Base-by-base conservation (phyloP, 768 basidiomycete species). In the Phylloporus sp. region DNA sequence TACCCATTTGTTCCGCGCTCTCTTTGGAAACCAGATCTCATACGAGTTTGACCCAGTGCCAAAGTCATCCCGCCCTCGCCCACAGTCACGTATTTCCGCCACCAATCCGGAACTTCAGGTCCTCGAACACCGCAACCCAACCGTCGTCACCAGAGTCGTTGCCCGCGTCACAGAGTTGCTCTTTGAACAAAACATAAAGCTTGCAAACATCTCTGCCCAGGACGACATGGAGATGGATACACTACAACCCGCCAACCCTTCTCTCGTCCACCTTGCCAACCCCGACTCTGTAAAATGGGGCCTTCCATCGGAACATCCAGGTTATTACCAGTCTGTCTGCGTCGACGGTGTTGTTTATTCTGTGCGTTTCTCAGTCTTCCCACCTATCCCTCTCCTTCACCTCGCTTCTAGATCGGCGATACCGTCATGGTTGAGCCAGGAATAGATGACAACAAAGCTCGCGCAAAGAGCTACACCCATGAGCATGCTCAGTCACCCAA, bases 391-490 rank as follows among this genome's bases (percentile, higher is more conserved):
- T 36, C 44, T 56, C 3, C 9, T 37, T 58, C 18, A 67, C 41
- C 18, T 23, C 20, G 8, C 32, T 29, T n/a, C 2, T 36, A 87
- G 85, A 65, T 73, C 34, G 82, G 83, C 10, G 82, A 87, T 49
- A 61, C 74, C 38, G 77, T 86, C 0, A 78, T 84, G 71, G 79
- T 86, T 3, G 71, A 74, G 50, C 77, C 78, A 10, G 84, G 82
- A 2, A 52, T 68, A 26, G 80, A 82, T 44, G 65, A 66, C 27
- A 64, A 79, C 46, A 61, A 45, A 47, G 59, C 52, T 24, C 66
- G 78, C 7, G 71, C 70, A 15, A 64, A 65, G 38, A 72, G 70
- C 55, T 74, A 76, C 13, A 34, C 53, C 9, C 58, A 66, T 13
- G 61, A 66, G 28, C 66, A 64, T 14, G 69, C 79, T 3, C 71